A percentile compares a stretch with the other conserved stretches of the same genome.
phyloP scores from a whole-genome alignment of 129 eudicot species.

The Chrysanthemum seticuspe region DNA sequence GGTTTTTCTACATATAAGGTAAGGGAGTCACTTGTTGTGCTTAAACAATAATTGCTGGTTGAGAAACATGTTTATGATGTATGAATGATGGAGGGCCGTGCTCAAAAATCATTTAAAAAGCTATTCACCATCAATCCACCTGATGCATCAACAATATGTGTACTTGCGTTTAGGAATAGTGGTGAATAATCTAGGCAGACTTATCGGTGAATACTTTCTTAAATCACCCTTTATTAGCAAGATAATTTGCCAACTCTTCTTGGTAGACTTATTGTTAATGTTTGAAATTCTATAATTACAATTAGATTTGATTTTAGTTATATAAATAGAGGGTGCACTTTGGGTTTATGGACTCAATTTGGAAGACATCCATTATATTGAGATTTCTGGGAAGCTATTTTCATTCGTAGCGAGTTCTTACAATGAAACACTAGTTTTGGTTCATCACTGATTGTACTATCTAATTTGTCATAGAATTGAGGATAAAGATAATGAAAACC shows the following conservation, averaged over 20 bases:
- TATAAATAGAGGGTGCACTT: neutral
- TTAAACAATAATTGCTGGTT: neutral
- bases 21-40: constrained; percentile 10
- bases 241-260: too few relatives aligned
- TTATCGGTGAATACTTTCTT: too few relatives aligned
- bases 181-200: neutral
- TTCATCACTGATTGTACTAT: neutral
- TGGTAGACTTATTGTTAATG: too few relatives aligned
- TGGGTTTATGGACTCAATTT: neutral
- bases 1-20: neutral
- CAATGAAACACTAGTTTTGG: constrained; percentile 5
- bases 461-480: too few relatives aligned
- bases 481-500: neutral
- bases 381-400: neutral
- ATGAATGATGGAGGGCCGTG: constrained; percentile 1
- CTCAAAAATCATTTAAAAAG: constrained; percentile 1
- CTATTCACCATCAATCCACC: neutral
- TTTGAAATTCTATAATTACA: neutral
- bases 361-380: neutral
- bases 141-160: neutral
- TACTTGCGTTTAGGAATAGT: neutral
- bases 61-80: neutral
- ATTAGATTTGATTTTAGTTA: neutral
- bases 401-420: neutral
- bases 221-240: too few relatives aligned